These are phyloP conservation scores for Davidsoniella virescens DNA, from an alignment of 2,329 filamentous ascomycete species.

Conservation along the genomic window DNA sequence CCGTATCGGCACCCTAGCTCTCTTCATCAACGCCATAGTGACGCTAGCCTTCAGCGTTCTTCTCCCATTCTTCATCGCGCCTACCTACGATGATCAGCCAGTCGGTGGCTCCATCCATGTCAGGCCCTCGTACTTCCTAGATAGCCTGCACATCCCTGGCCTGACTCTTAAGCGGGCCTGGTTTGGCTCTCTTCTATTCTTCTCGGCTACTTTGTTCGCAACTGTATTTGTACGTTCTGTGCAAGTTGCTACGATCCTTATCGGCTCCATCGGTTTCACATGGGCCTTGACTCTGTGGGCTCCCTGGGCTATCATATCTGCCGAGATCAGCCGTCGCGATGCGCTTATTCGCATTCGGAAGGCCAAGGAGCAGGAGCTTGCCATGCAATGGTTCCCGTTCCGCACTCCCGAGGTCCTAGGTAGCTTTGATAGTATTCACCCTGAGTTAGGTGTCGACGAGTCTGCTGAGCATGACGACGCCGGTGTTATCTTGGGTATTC, in stretches of 20 bases:
- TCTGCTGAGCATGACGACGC: slow-evolving; percentile 55
- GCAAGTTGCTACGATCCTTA: slow-evolving; percentile 55
- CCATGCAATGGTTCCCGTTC: slow-evolving; percentile 11
- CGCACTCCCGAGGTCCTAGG: slow-evolving; percentile 9
- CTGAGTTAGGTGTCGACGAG: slow-evolving; percentile 27
- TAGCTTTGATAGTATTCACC: slow-evolving; percentile 10
- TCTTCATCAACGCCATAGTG: slow-evolving; percentile 75
- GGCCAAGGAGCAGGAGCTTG: slow-evolving; percentile 16
- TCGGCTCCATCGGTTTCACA: slow-evolving; percentile 70
- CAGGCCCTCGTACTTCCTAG: slow-evolving; percentile 28
- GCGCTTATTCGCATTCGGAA: slow-evolving; percentile 31
- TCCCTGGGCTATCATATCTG: slow-evolving; percentile 85
- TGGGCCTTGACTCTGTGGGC: slow-evolving; percentile 93
- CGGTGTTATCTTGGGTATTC: slow-evolving; percentile 81
- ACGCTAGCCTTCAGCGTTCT: slow-evolving; percentile 70
- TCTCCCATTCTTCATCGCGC: slow-evolving; percentile 71
- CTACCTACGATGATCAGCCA: slow-evolving; percentile 44
- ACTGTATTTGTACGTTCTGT: slow-evolving; percentile 65
- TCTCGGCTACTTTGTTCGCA: slow-evolving; percentile 63
- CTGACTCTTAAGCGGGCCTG: slow-evolving; percentile 80
- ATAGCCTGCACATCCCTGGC: slow-evolving; percentile 56
- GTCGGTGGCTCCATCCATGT: slow-evolving; percentile 15
- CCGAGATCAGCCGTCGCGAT: slow-evolving; percentile 75
- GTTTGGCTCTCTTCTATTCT: slow-evolving; percentile 73
- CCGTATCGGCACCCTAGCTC: slow-evolving; percentile 71